Base-by-base conservation (phyloP, 106 monocot species). In the Alisma plantagoaquatica region DNA sequence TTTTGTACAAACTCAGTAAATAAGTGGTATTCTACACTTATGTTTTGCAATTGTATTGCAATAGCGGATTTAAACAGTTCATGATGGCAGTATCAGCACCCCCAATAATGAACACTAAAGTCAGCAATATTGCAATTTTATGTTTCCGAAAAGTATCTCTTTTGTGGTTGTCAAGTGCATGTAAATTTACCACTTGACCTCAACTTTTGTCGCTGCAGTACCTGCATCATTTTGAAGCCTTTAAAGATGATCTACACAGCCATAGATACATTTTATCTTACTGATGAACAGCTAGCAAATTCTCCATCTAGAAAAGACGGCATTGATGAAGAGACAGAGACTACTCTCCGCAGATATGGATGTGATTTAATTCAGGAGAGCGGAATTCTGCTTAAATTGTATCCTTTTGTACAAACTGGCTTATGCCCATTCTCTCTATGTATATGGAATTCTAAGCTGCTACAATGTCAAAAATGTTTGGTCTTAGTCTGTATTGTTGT, bases 291-390 rank as follows among this genome's bases (percentile, higher is more conserved):
- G 50, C 60, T 96, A 60, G 60, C 53, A 44, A 66, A 84, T 60
- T 84, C 94, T 1, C 94, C 94, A 10, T 84, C 88, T 23, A 53
- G 88, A 52, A 89, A 84, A 64, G 94, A 96, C 66, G 88, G 78
- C 28, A 81, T 96, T 19, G 88, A 96, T 46, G 94, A 88, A 55
- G 58, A 58, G 8, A 78, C 75, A 0, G 88, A 96, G 65, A 76
- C 65, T 59, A 76, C 64, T 50, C 77, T 96, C 20, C 71, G 88
- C 27, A 73, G 81, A 31, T 96, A 89, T 46, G 88, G 94, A 19
- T 88, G 94, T 41, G 88, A 89, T 60, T 88, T 96, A 57, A 89
- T 96, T 30, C 94, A 89, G 52, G 88, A 96, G 84, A 89, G 94
- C 27, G 94, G 88, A 49, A 84, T 96, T 56, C 67, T 96, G 9